Percentiles rank a stretch among this genome's conserved stretches.
Evolutionary conservation across 2,329 filamentous ascomycete species (phyloP).

Genomic region (Paraconiothyrium brasiliense): DNA sequence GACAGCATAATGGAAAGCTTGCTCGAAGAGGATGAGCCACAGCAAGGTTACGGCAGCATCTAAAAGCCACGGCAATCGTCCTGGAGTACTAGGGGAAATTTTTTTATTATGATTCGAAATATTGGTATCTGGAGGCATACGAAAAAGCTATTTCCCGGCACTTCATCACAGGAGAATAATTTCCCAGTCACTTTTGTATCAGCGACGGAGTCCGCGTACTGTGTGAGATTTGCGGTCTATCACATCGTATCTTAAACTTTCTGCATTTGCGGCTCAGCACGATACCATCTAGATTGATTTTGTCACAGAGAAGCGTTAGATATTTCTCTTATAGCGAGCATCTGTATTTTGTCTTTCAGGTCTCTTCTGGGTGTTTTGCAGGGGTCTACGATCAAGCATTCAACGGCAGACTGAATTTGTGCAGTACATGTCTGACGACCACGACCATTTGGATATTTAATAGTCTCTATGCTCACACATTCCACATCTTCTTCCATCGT

Average conservation of each 20-base stretch:
- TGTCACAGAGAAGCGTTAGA: background rate
- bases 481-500: too few relatives aligned
- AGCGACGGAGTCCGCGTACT: constrained; percentile 9
- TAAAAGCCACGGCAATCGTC: constrained; percentile 25
- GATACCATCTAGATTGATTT: background rate
- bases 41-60: constrained; percentile 36
- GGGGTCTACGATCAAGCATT: background rate
- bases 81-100: constrained; percentile 17
- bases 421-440: background rate
- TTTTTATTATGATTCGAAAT: background rate
- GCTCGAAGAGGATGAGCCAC: constrained; percentile 46
- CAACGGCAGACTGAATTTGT: background rate
- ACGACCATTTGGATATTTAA: background rate
- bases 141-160: background rate
- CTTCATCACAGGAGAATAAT: background rate
- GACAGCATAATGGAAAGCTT: constrained; percentile 62
- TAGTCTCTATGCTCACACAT: background rate
- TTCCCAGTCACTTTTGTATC: constrained; percentile 1
- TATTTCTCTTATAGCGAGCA: background rate
- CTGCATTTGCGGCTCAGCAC: background rate
- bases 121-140: background rate
- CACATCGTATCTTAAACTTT: background rate
- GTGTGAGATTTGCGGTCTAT: background rate
- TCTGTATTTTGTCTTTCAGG: background rate
- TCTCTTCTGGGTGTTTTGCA: background rate